A percentile compares a stretch with the other conserved stretches of the same genome.
Conservation (phyloP, 2,329 filamentous ascomycete species). For the Pleurostoma richardsiae region DNA sequence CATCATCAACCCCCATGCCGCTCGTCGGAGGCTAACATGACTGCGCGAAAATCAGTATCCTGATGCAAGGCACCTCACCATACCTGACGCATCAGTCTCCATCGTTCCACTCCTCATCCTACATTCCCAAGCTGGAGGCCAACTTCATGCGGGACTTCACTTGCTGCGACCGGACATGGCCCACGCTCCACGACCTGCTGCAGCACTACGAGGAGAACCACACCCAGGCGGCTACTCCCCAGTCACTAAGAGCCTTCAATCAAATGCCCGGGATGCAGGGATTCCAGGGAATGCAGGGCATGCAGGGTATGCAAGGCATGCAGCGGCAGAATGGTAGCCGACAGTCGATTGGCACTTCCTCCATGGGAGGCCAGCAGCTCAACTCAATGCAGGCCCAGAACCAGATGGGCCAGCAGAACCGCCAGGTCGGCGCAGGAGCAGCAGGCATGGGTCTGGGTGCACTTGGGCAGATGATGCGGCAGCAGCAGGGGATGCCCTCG, state of each 20-base stretch:
- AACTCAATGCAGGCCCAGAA: conserved; percentile 7
- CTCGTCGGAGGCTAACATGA: conserved; percentile 16
- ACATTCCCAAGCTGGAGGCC: conserved; percentile 91
- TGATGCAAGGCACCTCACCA: conserved; percentile 95
- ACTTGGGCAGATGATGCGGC: conserved; percentile 35
- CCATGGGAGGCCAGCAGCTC: conserved; percentile 1
- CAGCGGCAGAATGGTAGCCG: conserved; percentile 5
- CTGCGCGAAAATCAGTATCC: conserved; percentile 57
- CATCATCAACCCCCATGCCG: too few species aligned
- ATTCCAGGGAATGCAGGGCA: conserved; percentile 4
- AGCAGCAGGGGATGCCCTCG: conserved; percentile 32
- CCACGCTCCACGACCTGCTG: conserved; percentile 88
- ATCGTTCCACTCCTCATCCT: conserved; percentile 93
- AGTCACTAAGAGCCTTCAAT: conserved; percentile 23
- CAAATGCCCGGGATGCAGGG: conserved; percentile 6
- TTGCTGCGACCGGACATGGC: conserved; percentile 85
- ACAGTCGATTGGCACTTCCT: conserved; percentile 7
- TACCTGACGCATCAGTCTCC: conserved; percentile 80
- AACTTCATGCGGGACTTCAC: conserved; percentile 97
- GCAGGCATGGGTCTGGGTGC: conserved; percentile 24
- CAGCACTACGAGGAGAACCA: conserved; percentile 97
- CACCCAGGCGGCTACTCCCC: conserved; percentile 57
- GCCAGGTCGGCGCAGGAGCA: conserved; percentile 10
- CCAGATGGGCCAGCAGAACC: conserved; percentile 26
- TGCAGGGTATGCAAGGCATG: conserved; percentile 3